A percentile compares a stretch with the other conserved stretches of the same genome.
Evolutionary conservation across 2,329 filamentous ascomycete genomes (phyloP).

Genomic region (Albifimbria verrucaria): DNA sequence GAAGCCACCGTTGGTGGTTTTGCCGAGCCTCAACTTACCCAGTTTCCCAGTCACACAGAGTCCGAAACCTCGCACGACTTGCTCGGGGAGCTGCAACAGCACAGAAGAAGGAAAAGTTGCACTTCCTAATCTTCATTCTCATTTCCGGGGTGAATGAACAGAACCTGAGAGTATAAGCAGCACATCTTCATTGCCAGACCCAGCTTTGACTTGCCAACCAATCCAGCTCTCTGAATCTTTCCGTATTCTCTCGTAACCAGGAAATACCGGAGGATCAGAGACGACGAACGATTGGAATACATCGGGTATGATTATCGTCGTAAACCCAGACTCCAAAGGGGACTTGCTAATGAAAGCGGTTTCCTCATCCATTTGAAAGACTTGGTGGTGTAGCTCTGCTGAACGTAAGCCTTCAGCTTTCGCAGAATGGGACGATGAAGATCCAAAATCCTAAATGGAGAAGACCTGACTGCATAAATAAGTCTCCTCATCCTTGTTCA

Average conservation of each 20-base stretch:
- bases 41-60: constrained; percentile 20
- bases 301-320: constrained; percentile 12
- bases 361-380: neutral
- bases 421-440: too few species aligned
- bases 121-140: constrained; percentile 11
- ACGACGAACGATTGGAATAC: constrained; percentile 16
- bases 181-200: neutral
- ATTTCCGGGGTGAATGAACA: constrained; percentile 10
- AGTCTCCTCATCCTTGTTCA: too few species aligned
- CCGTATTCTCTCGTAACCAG: constrained; percentile 11
- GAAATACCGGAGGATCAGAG: constrained; percentile 10
- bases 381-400: neutral
- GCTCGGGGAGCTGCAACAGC: constrained; percentile 15
- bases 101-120: constrained; percentile 19
- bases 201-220: constrained; percentile 1
- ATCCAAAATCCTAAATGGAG: too few species aligned
- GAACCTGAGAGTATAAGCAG: constrained; percentile 4
- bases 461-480: too few species aligned
- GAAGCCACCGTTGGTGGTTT: neutral
- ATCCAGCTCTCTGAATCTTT: constrained; percentile 15
- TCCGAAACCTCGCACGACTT: constrained; percentile 10
- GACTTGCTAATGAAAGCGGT: neutral
- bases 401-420: too few species aligned
- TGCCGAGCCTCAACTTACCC: constrained; percentile 9
- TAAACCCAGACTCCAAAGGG: too few species aligned